phyloP scores from a whole-genome alignment of 2,329 filamentous ascomycete genomes.

The Trichoderma atroviride region DNA sequence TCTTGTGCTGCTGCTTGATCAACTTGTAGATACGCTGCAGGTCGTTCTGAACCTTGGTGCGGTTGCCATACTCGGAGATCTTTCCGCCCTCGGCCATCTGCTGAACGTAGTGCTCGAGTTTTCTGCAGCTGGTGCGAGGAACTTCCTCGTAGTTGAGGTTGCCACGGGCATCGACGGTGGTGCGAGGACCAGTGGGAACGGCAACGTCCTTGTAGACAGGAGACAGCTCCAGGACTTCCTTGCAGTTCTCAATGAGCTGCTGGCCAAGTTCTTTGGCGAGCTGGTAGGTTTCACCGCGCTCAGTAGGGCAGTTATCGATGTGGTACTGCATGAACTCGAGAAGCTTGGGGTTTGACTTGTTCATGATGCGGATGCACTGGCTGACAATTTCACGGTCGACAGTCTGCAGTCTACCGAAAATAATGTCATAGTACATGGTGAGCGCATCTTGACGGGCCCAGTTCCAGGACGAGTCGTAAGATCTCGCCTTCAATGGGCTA shows the following conservation, averaged over 20 bases:
- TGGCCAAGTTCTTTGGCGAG: conserved; percentile 93
- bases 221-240: conserved; percentile 79
- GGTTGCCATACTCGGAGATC: conserved; percentile 97
- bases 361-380: conserved; percentile 99
- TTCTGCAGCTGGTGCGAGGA: conserved; percentile 84
- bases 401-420: conserved; percentile 89
- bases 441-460: conserved; percentile 98
- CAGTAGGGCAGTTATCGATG: conserved; percentile 96
- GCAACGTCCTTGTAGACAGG: conserved; percentile 97
- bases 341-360: conserved; percentile 91
- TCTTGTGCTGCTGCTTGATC: conserved; percentile 96
- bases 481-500: conserved; percentile 87
- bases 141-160: conserved; percentile 92
- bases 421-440: conserved; percentile 99
- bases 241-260: conserved; percentile 96
- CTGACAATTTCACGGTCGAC: conserved; percentile 98
- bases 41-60: conserved; percentile 97
- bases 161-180: conserved; percentile 87
- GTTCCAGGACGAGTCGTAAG: conserved; percentile 99
- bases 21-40: conserved; percentile 95
- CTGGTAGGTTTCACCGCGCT: conserved; percentile 95
- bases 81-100: conserved; percentile 99
- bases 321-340: conserved; percentile 99
- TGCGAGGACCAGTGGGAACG: conserved; percentile 86
- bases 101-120: conserved; percentile 96